phyloP scores from a whole-genome alignment of 2,329 filamentous ascomycete genomes.

The Clarireedia monteithiana region DNA sequence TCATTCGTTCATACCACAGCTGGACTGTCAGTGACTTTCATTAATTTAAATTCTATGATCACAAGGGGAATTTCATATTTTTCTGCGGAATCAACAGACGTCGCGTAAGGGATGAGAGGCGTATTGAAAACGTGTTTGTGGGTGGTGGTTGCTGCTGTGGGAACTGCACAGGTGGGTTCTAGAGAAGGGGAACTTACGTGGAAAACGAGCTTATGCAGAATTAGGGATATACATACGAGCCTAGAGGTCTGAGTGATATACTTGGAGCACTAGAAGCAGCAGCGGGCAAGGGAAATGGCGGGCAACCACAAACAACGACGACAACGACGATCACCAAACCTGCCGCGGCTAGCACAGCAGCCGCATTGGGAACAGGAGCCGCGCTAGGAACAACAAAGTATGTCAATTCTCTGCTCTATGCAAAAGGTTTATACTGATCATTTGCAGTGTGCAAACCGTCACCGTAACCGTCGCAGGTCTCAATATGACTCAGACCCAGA shows the following conservation, averaged over 20 bases:
- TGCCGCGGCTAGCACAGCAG: conserved; percentile 16
- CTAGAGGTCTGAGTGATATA: conserved; percentile 10
- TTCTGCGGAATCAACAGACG: conserved; percentile 4
- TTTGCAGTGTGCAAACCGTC: conserved; percentile 26
- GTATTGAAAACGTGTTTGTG: conserved; percentile 15
- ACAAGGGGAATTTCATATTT: background rate
- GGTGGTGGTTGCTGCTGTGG: conserved; percentile 15
- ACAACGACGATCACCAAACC: conserved; percentile 32
- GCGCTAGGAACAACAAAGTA: conserved; percentile 9
- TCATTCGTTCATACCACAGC: conserved; percentile 22
- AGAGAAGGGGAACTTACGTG: background rate
- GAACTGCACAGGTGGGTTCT: conserved; percentile 17
- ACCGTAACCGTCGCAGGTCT: conserved; percentile 32
- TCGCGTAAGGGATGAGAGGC: conserved; percentile 16
- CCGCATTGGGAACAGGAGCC: conserved; percentile 7
- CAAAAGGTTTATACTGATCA: background rate
- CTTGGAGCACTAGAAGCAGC: conserved; percentile 17
- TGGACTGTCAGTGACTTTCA: conserved; percentile 22
- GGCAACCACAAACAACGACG: conserved; percentile 3
- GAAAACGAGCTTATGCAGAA: background rate
- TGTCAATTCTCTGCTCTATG: background rate
- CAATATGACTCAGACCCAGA: conserved; percentile 14
- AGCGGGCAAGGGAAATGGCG: conserved; percentile 1
- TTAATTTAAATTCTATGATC: conserved; percentile 10
- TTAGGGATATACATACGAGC: conserved; percentile 1